These are phyloP conservation scores for Ophiocordyceps australis DNA, from an alignment of 2,329 filamentous ascomycete species.

Conservation along the genomic window DNA sequence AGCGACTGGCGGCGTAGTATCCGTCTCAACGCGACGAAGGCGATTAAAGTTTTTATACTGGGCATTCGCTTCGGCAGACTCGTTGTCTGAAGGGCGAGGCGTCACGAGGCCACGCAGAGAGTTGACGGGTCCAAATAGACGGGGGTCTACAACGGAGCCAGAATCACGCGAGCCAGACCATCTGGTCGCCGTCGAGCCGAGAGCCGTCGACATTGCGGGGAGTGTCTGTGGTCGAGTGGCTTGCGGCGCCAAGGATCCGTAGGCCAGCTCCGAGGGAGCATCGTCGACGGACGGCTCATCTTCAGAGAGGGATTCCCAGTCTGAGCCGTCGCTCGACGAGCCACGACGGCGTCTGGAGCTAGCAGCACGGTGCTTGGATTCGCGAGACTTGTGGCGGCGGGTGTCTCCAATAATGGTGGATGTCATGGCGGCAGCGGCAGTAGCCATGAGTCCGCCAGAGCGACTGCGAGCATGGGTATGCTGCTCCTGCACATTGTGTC, in stretches of 20 bases:
- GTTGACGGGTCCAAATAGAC: slow-evolving; percentile 40
- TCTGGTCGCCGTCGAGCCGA: slow-evolving; percentile 4
- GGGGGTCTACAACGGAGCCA: slow-evolving; percentile 35
- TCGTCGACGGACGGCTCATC: slow-evolving; percentile 20
- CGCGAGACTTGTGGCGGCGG: slow-evolving; percentile 15
- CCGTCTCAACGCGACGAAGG: slow-evolving; percentile 7
- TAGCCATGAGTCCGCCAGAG: slow-evolving; percentile 12
- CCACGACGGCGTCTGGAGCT: slow-evolving; percentile 20
- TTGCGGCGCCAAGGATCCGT: slow-evolving; percentile 11
- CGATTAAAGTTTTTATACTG: slow-evolving; percentile 5
- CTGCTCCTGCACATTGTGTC: no score
- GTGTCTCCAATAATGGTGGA: slow-evolving; percentile 5
- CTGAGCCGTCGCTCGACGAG: slow-evolving; percentile 25
- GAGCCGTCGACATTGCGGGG: slow-evolving; percentile 11
- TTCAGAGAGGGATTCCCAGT: slow-evolving; percentile 39
- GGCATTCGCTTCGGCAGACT: slow-evolving; percentile 10
- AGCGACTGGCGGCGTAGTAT: slow-evolving; percentile 5
- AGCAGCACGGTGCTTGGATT: no score
- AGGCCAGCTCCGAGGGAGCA: slow-evolving; percentile 21
- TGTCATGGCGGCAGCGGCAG: no score
- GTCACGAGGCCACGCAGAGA: slow-evolving; percentile 37
- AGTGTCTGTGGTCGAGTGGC: slow-evolving; percentile 7
- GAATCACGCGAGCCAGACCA: slow-evolving; percentile 13
- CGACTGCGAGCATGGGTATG: slow-evolving; percentile 28
- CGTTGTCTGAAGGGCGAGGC: slow-evolving; percentile 29